phyloP scores from a whole-genome alignment of 2,329 filamentous ascomycete species.

The Fusarium armeniacum region DNA sequence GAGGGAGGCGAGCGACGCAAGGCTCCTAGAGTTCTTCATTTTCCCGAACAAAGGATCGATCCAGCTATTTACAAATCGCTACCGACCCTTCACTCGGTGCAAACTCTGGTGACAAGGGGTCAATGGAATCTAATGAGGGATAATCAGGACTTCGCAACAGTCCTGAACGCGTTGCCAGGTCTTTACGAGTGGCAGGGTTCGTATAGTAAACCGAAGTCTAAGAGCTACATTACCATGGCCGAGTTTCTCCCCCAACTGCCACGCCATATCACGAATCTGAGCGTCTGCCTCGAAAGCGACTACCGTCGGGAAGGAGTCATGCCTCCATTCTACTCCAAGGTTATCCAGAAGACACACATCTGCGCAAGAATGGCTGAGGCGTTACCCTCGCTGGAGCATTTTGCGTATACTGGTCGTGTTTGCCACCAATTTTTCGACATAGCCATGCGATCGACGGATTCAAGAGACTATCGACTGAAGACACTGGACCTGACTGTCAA shows the following conservation, averaged over 20 bases:
- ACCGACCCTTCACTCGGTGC: slow-evolving; percentile 67
- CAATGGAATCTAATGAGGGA: slow-evolving; percentile 82
- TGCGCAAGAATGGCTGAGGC: slow-evolving; percentile 74
- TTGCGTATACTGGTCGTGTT: slow-evolving; percentile 79
- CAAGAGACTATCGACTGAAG: slow-evolving; percentile 67
- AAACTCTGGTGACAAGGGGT: slow-evolving; percentile 78
- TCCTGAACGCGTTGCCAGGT: slow-evolving; percentile 74
- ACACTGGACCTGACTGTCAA: slow-evolving; percentile 80
- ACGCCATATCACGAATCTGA: slow-evolving; percentile 70
- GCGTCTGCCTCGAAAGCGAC: slow-evolving; percentile 79
- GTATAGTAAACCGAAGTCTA: slow-evolving; percentile 79
- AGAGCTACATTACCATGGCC: slow-evolving; percentile 79
- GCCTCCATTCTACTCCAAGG: slow-evolving; percentile 72
- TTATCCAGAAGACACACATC: slow-evolving; percentile 72
- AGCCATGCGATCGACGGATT: slow-evolving; percentile 64
- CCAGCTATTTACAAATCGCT: slow-evolving; percentile 54
- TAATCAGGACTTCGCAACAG: slow-evolving; percentile 71
- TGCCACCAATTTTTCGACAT: slow-evolving; percentile 77
- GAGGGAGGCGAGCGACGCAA: slow-evolving; percentile 85
- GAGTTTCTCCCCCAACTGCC: slow-evolving; percentile 72
- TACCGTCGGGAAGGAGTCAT: slow-evolving; percentile 75
- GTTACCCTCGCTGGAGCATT: slow-evolving; percentile 73
- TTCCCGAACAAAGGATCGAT: slow-evolving; percentile 45
- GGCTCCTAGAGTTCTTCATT: slow-evolving; percentile 72
- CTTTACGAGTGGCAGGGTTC: slow-evolving; percentile 74